phyloP scores from a whole-genome alignment of 1,284 basidiomycete species.

The Marasmius tenuissimus region DNA sequence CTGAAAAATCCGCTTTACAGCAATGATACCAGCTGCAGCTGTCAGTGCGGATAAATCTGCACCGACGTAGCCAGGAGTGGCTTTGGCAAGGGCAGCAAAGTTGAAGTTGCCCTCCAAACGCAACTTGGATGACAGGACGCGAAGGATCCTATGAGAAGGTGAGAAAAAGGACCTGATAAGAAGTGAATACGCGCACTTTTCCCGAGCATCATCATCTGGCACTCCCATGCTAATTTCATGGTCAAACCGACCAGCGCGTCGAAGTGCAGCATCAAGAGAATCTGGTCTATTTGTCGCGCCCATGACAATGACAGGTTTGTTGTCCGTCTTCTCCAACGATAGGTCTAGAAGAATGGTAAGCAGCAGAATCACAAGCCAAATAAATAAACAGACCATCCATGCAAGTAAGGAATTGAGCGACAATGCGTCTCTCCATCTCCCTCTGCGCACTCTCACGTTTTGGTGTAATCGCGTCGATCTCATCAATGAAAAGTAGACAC shows the following conservation, averaged over 20 bases:
- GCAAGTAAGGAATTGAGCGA: slow-evolving; percentile 95
- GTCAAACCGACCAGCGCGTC: slow-evolving; percentile 93
- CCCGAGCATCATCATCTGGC: slow-evolving; percentile 86
- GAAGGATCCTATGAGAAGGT: slow-evolving; percentile 63
- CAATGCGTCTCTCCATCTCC: slow-evolving; percentile 97
- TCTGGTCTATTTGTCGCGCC: slow-evolving; percentile 97
- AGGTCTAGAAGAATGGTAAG: slow-evolving; percentile 52
- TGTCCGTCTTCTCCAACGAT: slow-evolving; percentile 89
- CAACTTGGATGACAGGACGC: slow-evolving; percentile 75
- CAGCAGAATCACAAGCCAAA: neutral
- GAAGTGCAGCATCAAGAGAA: slow-evolving; percentile 89
- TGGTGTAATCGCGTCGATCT: slow-evolving; percentile 97
- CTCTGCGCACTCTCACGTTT: slow-evolving; percentile 96
- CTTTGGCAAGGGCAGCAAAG: slow-evolving; percentile 81
- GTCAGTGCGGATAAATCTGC: slow-evolving; percentile 92
- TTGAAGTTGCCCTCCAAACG: slow-evolving; percentile 82
- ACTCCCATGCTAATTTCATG: slow-evolving; percentile 98
- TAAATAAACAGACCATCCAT: slow-evolving; percentile 76
- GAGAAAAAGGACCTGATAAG: slow-evolving; percentile 2
- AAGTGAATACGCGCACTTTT: slow-evolving; percentile 62
- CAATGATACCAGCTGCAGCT: slow-evolving; percentile 92
- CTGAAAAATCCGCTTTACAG: slow-evolving; percentile 95
- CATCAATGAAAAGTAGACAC: slow-evolving; percentile 92
- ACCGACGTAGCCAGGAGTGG: slow-evolving; percentile 96
- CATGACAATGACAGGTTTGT: slow-evolving; percentile 91